These are phyloP conservation scores for Chalciporus pseudorubinellus DNA, from an alignment of 768 basidiomycete species.

Conservation along the genomic window DNA sequence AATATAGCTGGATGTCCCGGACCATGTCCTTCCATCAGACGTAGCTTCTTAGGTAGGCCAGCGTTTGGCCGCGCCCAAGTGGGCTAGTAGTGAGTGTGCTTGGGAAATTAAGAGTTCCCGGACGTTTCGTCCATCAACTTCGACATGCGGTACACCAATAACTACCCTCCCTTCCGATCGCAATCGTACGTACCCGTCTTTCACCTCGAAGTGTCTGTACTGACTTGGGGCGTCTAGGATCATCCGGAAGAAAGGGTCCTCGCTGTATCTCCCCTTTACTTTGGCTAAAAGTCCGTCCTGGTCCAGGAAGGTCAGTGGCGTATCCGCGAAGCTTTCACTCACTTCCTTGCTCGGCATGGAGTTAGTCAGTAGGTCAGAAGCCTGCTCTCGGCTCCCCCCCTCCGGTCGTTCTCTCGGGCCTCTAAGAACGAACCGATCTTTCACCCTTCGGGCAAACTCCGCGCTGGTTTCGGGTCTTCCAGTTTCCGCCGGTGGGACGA, in stretches of 20 bases:
- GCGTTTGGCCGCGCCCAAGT: slow-evolving; percentile 34
- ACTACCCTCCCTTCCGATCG: background rate
- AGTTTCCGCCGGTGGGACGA: too few species aligned
- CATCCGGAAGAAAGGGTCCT: slow-evolving; percentile 31
- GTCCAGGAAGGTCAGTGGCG: background rate
- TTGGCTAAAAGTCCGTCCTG: background rate
- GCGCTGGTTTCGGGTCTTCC: slow-evolving; percentile 5
- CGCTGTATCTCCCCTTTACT: slow-evolving; percentile 12
- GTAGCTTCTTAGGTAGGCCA: slow-evolving; percentile 30
- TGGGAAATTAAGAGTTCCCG: slow-evolving; percentile 36
- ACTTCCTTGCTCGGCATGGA: too few species aligned
- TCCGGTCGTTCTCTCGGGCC: slow-evolving; percentile 12
- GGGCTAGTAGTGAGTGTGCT: slow-evolving; percentile 40
- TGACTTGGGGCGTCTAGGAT: slow-evolving; percentile 22
- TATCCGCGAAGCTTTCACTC: too few species aligned
- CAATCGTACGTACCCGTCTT: slow-evolving; percentile 24
- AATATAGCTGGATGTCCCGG: slow-evolving; percentile 26
- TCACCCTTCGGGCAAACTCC: background rate
- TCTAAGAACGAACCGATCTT: slow-evolving; percentile 9
- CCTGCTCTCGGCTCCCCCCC: too few species aligned
- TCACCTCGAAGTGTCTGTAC: slow-evolving; percentile 25
- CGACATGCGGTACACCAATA: slow-evolving; percentile 28
- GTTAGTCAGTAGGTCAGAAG: too few species aligned
- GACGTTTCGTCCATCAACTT: slow-evolving; percentile 12
- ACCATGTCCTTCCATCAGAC: slow-evolving; percentile 41